Evolutionary conservation across 768 basidiomycete genomes (phyloP).

Genomic region (Daedaleopsis nitida): DNA sequence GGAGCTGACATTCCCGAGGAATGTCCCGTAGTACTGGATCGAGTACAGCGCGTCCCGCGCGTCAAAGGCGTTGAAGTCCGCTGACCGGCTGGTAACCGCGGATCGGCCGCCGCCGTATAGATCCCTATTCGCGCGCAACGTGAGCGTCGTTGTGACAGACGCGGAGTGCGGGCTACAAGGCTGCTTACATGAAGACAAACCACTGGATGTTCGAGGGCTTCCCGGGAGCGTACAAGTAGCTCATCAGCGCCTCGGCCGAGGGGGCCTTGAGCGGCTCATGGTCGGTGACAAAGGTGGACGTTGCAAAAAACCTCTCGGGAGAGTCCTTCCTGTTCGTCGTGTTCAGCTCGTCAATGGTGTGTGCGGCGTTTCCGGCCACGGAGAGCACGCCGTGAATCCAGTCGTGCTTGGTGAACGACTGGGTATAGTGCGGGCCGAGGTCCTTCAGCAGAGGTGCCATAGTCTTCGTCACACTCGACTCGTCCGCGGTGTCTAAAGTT

Average conservation of each 20-base stretch:
- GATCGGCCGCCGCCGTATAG: conserved; percentile 3
- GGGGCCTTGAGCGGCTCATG: background rate
- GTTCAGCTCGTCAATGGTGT: background rate
- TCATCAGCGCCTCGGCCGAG: background rate
- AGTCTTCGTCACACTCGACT: background rate
- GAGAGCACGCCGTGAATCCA: background rate
- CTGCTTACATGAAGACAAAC: background rate
- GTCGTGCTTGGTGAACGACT: background rate
- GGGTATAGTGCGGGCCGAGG: background rate
- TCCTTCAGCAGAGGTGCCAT: background rate
- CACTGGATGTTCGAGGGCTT: background rate
- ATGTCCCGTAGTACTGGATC: conserved; percentile 8
- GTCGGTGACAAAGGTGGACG: background rate
- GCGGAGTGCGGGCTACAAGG: background rate
- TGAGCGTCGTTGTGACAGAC: background rate
- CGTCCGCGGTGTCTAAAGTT: background rate
- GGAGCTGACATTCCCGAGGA: background rate
- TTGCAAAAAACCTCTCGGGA: background rate
- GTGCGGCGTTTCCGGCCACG: background rate
- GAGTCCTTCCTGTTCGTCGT: background rate
- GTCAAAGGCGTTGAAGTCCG: conserved; percentile 3
- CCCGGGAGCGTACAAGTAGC: conserved; percentile 1
- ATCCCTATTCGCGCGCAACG: background rate
- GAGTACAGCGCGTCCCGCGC: conserved; percentile 7
- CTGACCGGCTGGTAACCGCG: background rate